A percentile compares a stretch with the other conserved stretches of the same genome.
Evolutionary conservation across 345 rosid species (phyloP).

Genomic region (Bruguiera parviflora): DNA sequence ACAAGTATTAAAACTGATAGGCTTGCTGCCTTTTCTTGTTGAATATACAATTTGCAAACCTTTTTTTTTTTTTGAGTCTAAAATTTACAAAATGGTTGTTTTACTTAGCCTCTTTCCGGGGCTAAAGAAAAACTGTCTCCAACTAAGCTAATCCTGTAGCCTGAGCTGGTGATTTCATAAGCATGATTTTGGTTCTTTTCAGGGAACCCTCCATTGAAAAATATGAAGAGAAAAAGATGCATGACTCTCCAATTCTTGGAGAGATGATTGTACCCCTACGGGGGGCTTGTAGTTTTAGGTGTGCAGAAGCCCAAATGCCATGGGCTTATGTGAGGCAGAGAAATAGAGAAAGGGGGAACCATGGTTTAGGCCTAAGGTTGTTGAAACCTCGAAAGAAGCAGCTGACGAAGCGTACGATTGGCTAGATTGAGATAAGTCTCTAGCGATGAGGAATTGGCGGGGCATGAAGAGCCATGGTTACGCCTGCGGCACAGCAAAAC

Average conservation of each 20-base stretch:
- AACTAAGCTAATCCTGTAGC: slow-evolving; percentile 46
- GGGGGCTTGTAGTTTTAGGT: slow-evolving; percentile 39
- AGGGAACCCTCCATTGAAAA: slow-evolving; percentile 38
- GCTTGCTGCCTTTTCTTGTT: slow-evolving; percentile 40
- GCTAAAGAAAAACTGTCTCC: slow-evolving; percentile 18
- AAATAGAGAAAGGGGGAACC: slow-evolving; percentile 49
- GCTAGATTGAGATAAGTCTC: slow-evolving; percentile 19
- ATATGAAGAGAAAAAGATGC: slow-evolving; percentile 25
- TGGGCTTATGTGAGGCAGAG: slow-evolving; percentile 38
- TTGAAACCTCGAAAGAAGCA: slow-evolving; percentile 39
- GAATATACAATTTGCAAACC: slow-evolving; percentile 58
- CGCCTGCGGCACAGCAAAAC: slow-evolving; percentile 99
- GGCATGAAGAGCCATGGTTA: slow-evolving; percentile 61
- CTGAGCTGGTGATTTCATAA: slow-evolving; percentile 28
- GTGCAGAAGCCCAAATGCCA: slow-evolving; percentile 46
- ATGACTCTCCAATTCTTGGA: slow-evolving; percentile 33
- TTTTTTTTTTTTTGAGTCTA: slow-evolving; percentile 40
- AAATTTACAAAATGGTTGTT: slow-evolving; percentile 36
- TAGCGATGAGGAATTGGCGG: slow-evolving; percentile 64
- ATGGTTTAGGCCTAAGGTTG: slow-evolving; percentile 83
- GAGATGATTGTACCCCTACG: slow-evolving; percentile 46
- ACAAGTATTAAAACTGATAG: slow-evolving; percentile 24
- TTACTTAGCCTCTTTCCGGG: slow-evolving; percentile 23
- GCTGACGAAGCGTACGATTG: slow-evolving; percentile 21
- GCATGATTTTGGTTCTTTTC: slow-evolving; percentile 38